Conservation (phyloP, 805 yeast genomes). For the Hemisphaericaspora nanyangensis region DNA sequence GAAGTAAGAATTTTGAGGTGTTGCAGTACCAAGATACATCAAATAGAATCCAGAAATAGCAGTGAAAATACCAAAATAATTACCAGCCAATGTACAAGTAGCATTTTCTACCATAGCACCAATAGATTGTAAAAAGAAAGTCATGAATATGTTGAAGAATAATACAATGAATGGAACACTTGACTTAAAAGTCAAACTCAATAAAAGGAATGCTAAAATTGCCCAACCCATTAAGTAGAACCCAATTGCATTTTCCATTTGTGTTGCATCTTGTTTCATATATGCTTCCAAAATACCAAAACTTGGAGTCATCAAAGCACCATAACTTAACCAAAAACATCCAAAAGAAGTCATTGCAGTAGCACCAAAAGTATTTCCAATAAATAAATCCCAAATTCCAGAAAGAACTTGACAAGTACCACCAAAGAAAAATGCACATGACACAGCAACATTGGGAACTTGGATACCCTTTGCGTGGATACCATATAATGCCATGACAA, state of each 20-base stretch:
- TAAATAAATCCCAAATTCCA: constrained; percentile 48
- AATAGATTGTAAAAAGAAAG: constrained; percentile 43
- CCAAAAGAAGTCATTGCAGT: constrained; percentile 52
- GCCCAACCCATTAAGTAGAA: constrained; percentile 62
- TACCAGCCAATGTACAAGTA: constrained; percentile 52
- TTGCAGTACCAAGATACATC: constrained; percentile 60
- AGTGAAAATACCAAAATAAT: constrained; percentile 54
- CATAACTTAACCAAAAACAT: constrained; percentile 52
- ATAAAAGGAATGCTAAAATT: constrained; percentile 56
- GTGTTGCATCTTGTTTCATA: constrained; percentile 34
- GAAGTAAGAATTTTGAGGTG: constrained; percentile 55
- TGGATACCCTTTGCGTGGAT: constrained; percentile 46
- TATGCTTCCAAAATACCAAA: constrained; percentile 53
- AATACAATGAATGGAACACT: constrained; percentile 49
- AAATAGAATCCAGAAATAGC: constrained; percentile 60
- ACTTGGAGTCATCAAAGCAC: constrained; percentile 48
- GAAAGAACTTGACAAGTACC: constrained; percentile 48
- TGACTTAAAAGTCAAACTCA: constrained; percentile 51
- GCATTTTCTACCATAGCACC: constrained; percentile 46
- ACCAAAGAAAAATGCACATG: constrained; percentile 46
- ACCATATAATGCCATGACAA: constrained; percentile 44
- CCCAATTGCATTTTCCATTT: constrained; percentile 48
- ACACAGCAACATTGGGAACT: constrained; percentile 40
- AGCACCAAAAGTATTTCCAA: constrained; percentile 55
- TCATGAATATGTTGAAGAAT: constrained; percentile 50